Evolutionary conservation across 306 rosid genomes (phyloP).

Genomic region (Myrica gale): DNA sequence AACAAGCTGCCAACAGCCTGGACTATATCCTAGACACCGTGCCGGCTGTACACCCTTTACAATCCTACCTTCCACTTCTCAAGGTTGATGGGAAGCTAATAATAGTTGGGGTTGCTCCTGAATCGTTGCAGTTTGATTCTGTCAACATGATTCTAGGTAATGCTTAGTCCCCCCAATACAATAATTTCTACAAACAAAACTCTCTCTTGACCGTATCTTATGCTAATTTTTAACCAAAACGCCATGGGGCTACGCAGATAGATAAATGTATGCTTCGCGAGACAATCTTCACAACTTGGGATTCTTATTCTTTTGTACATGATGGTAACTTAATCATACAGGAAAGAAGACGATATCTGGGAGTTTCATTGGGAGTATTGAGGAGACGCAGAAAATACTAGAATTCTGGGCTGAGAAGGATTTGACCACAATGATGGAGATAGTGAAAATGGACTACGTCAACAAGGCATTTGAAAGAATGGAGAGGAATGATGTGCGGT

Average conservation of each 20-base stretch:
- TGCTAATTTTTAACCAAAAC: too few species aligned
- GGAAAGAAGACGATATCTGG: conserved; percentile 44
- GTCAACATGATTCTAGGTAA: conserved; percentile 38
- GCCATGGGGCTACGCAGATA: too few species aligned
- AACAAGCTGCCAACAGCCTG: conserved; percentile 30
- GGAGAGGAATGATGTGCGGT: conserved; percentile 39
- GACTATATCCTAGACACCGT: conserved; percentile 50
- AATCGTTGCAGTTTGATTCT: conserved; percentile 38
- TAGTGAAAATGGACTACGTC: conserved; percentile 27
- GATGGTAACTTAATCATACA: not conserved
- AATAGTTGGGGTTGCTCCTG: conserved; percentile 40
- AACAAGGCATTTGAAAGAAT: conserved; percentile 42
- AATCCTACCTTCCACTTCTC: conserved; percentile 37
- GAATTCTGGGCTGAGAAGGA: conserved; percentile 38
- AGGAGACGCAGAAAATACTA: conserved; percentile 36
- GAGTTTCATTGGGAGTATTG: conserved; percentile 52
- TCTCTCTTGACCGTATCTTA: not conserved
- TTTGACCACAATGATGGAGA: conserved; percentile 31
- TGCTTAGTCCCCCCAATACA: not conserved
- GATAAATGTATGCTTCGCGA: too few species aligned
- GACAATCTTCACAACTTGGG: not conserved
- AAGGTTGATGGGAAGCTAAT: conserved; percentile 41
- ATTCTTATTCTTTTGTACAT: not conserved
- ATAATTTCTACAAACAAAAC: not conserved
- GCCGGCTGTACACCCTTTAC: conserved; percentile 38